Conservation (phyloP, 2,329 filamentous ascomycete genomes). For the Cucurbitaria berberidis region DNA sequence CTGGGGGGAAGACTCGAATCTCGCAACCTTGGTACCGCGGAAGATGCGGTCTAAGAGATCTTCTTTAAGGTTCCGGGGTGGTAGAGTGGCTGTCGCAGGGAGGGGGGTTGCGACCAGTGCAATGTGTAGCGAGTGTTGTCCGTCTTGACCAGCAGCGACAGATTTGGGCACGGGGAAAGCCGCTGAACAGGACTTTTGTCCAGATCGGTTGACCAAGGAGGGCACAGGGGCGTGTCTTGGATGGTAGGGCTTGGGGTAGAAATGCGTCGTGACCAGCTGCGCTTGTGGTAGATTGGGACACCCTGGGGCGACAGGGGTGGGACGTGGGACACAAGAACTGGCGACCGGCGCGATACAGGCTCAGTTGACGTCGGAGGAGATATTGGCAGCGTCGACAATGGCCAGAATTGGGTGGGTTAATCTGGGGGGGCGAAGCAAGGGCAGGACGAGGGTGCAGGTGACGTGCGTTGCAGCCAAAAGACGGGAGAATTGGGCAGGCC, state of each 20-base stretch:
- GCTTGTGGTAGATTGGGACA: conserved; percentile 31
- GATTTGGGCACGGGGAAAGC: conserved; percentile 31
- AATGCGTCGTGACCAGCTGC: conserved; percentile 34
- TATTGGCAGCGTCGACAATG: conserved; percentile 26
- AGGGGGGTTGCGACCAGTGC: conserved; percentile 27
- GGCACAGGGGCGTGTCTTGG: conserved; percentile 4
- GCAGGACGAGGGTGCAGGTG: conserved; percentile 32
- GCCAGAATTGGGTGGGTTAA: conserved; percentile 37
- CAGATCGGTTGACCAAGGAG: conserved; percentile 11
- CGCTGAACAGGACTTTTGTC: conserved; percentile 13
- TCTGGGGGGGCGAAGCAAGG: conserved; percentile 40
- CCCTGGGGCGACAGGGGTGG: conserved; percentile 26
- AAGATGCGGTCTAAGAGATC: conserved; percentile 26
- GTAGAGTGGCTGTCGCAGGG: conserved; percentile 12
- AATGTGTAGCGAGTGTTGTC: conserved; percentile 41
- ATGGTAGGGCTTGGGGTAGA: conserved; percentile 18
- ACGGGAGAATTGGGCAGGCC: conserved; percentile 32
- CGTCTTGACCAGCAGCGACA: conserved; percentile 50
- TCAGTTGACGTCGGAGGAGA: conserved; percentile 21
- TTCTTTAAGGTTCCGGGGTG: conserved; percentile 29
- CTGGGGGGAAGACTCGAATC: conserved; percentile 21
- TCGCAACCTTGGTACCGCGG: conserved; percentile 15
- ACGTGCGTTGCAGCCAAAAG: conserved; percentile 32
- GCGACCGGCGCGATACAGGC: conserved; percentile 27
- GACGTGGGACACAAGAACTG: conserved; percentile 27